Conservation (phyloP, 2,329 filamentous ascomycete genomes). For the Aspergillus clavatus region DNA sequence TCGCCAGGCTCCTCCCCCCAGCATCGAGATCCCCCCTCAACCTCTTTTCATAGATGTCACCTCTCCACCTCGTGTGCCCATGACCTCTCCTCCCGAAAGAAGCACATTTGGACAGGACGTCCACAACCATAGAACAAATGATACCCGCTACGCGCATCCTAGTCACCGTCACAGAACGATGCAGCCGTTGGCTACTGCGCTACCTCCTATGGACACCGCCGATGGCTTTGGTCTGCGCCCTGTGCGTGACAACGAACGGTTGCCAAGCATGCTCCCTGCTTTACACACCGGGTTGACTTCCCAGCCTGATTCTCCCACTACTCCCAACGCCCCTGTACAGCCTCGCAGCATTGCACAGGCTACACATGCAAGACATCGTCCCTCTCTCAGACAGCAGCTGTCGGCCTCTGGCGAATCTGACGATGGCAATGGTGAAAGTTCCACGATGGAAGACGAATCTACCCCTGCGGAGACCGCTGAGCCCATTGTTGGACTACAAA, state of each 20-base stretch:
- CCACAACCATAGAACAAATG: conserved; percentile 45
- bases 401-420: conserved; percentile 83
- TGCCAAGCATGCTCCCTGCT: conserved; percentile 74
- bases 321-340: conserved; percentile 65
- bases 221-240: conserved; percentile 72
- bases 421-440: conserved; percentile 79
- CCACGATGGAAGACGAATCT: conserved; percentile 65
- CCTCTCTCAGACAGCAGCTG: conserved; percentile 82
- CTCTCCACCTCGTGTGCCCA: conserved; percentile 58
- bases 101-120: conserved; percentile 57
- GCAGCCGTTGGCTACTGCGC: conserved; percentile 63
- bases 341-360: conserved; percentile 52
- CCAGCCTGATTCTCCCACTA: conserved; percentile 89
- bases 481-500: conserved; percentile 73
- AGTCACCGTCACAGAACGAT: conserved; percentile 51
- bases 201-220: conserved; percentile 62
- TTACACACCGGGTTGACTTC: conserved; percentile 67
- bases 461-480: conserved; percentile 49
- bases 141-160: conserved; percentile 40
- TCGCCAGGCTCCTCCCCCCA: conserved; percentile 76
- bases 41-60: conserved; percentile 56
- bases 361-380: conserved; percentile 62
- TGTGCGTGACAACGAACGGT: conserved; percentile 73
- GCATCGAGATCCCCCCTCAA: conserved; percentile 67
- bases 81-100: conserved; percentile 67